These are phyloP conservation scores for Mycena sanguinolenta DNA, from an alignment of 768 basidiomycete species.

Conservation along the genomic window DNA sequence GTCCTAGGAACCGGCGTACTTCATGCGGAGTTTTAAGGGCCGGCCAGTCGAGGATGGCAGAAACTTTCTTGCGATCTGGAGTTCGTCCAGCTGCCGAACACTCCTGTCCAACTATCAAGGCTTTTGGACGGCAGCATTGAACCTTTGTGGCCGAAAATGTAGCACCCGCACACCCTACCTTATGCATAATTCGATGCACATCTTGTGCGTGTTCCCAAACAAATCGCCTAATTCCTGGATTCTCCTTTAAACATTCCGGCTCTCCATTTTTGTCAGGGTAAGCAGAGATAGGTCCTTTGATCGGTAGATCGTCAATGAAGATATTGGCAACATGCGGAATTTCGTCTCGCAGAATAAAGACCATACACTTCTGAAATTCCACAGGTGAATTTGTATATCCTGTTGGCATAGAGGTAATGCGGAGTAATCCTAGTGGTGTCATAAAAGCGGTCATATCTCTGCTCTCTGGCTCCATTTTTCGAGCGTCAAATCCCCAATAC, in stretches of 20 bases:
- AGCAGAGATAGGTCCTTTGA: conserved; percentile 51
- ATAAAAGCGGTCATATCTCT: too few species aligned
- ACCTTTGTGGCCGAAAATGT: conserved; percentile 45
- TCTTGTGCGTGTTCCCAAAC: conserved; percentile 49
- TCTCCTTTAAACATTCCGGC: too few species aligned
- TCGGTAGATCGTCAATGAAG: conserved; percentile 48
- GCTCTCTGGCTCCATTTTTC: too few species aligned
- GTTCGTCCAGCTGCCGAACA: not conserved
- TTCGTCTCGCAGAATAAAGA: conserved; percentile 46
- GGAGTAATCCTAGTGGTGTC: too few species aligned
- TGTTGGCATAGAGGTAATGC: not conserved
- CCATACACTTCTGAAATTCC: conserved; percentile 41
- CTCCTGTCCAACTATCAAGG: conserved; percentile 23
- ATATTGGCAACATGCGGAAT: conserved; percentile 45
- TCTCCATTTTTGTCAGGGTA: too few species aligned
- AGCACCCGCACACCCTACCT: conserved; percentile 42
- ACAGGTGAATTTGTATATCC: conserved; percentile 29
- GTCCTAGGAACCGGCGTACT: conserved; percentile 43
- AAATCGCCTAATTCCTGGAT: conserved; percentile 23
- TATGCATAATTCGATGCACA: conserved; percentile 47
- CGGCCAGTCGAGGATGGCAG: not conserved
- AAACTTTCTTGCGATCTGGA: not conserved
- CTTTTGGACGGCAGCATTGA: conserved; percentile 37
- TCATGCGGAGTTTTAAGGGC: not conserved
- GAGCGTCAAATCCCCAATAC: too few species aligned